phyloP scores from a whole-genome alignment of 2,329 filamentous ascomycete genomes.

The Rhynchosporium graminicola region DNA sequence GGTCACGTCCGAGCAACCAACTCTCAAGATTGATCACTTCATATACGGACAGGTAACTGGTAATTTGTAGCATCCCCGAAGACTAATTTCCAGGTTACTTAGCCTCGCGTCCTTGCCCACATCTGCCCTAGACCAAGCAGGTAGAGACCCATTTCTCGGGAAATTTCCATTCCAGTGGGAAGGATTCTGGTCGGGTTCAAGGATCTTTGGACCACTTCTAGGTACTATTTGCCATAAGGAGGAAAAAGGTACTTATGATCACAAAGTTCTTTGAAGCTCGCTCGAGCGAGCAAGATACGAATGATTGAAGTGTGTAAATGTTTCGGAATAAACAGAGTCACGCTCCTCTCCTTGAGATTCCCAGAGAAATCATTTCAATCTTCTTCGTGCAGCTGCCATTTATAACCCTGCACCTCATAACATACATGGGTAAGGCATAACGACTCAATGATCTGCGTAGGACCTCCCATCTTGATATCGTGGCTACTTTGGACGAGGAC shows the following conservation, averaged over 20 bases:
- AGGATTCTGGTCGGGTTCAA: not conserved
- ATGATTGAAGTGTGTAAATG: too few relatives aligned
- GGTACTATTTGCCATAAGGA: not conserved
- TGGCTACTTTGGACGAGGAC: not conserved
- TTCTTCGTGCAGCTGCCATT: not conserved
- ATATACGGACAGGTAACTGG: too few relatives aligned
- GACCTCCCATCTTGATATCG: slow-evolving; percentile 5
- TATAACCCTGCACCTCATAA: not conserved
- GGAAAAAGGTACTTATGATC: too few relatives aligned
- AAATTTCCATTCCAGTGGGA: slow-evolving; percentile 14
- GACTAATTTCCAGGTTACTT: too few relatives aligned
- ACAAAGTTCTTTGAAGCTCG: too few relatives aligned
- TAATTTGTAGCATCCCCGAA: too few relatives aligned
- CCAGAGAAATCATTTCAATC: not conserved
- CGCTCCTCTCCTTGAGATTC: not conserved
- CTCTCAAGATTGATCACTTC: too few relatives aligned
- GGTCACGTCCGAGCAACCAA: too few relatives aligned
- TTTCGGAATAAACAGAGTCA: too few relatives aligned
- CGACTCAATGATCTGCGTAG: slow-evolving; percentile 3
- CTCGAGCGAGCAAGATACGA: too few relatives aligned
- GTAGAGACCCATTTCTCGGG: not conserved
- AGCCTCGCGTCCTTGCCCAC: too few relatives aligned
- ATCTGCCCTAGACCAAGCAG: not conserved
- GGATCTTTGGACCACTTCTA: not conserved
- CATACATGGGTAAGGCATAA: too few relatives aligned